Percentiles rank a stretch among this genome's conserved stretches.
Evolutionary conservation across 192 early-diverging fungal genomes (phyloP).

Genomic region (Glomus cerebriforme): DNA sequence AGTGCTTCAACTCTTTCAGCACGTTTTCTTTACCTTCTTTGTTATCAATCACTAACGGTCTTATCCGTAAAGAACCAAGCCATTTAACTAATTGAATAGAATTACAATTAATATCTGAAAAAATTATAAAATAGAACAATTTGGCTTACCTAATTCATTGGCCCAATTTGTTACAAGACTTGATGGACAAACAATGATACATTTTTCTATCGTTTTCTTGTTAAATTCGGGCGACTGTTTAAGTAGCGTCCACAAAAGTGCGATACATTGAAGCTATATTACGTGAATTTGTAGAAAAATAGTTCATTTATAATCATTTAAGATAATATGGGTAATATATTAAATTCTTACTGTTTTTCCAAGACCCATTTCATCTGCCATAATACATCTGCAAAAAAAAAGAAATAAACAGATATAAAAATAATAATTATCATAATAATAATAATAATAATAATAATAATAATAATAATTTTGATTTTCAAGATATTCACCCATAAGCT

Average conservation of each 20-base stretch:
- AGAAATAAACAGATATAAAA: not conserved
- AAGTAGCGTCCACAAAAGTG: slow-evolving; percentile 96
- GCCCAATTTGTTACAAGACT: slow-evolving; percentile 98
- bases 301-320: not conserved
- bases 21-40: slow-evolving; percentile 89
- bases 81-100: slow-evolving; percentile 69
- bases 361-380: slow-evolving; percentile 98
- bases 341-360: slow-evolving; percentile 71
- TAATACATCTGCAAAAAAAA: slow-evolving; percentile 71
- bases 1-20: slow-evolving; percentile 72
- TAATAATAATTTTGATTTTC: not conserved
- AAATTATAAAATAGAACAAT: not conserved
- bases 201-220: slow-evolving; percentile 95
- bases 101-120: not conserved
- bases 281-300: not conserved
- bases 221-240: slow-evolving; percentile 85
- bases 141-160: slow-evolving; percentile 75
- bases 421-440: not conserved
- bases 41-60: slow-evolving; percentile 86
- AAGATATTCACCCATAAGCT: slow-evolving; percentile 64
- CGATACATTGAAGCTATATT: slow-evolving; percentile 79
- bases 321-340: not conserved
- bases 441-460: not conserved
- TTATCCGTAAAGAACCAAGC: slow-evolving; percentile 83
- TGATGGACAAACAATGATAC: slow-evolving; percentile 95